Base-by-base conservation (phyloP, 2,329 filamentous ascomycete genomes). In the Talaromyces piceae region DNA sequence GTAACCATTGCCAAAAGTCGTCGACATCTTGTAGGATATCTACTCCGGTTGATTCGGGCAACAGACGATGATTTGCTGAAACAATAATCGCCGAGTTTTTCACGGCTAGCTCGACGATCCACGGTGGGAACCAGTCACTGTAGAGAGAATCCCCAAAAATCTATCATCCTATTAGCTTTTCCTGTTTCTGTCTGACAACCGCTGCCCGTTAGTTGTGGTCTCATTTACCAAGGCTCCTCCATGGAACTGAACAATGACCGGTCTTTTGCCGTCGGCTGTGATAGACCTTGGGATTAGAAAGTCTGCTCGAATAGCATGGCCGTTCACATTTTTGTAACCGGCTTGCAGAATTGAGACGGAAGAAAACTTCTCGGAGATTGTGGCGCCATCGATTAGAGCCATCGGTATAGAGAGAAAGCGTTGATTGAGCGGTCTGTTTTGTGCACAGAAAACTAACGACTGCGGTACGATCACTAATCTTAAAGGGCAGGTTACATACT, bases 1-100 rank as follows among this genome's bases (percentile, higher is more conserved):
- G 54, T 37, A 74, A 55, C 75, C 75, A 78, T 9, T 52, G 55
- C 71, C 71, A 78, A 57, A 76, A 74, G 55, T 74, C 70, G 5
- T 57, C 41, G 1, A 77, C 53, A 57, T 78, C 76, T 8, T 67
- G 58, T 2, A 78, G 59, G 47, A 77, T 72, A 13, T 77, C 71
- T 3, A 61, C 25, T 11, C 72, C 72, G 26, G 45, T 70, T 51
- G 71, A 61, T 54, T 77, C 75, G 16, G 76, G 75, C 8, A 74
- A 53, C 3, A 78, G 67, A 13, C 75, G 73, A 60, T 79, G 75
- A 58, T 75, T 71, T 1, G 73, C 70, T 1, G 68, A 61, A 3
- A 78, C 56, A 30, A 73, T 61, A 48, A 78, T 70, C 20, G 75
- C 71, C 5, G 56, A 58, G 45, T 69, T 66, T 26, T 57, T 53